Evolutionary conservation across 129 eudicot genomes (phyloP), one percentile per base, ranked within the genome.

Genomic region (Flaveria ramosissima): DNA sequence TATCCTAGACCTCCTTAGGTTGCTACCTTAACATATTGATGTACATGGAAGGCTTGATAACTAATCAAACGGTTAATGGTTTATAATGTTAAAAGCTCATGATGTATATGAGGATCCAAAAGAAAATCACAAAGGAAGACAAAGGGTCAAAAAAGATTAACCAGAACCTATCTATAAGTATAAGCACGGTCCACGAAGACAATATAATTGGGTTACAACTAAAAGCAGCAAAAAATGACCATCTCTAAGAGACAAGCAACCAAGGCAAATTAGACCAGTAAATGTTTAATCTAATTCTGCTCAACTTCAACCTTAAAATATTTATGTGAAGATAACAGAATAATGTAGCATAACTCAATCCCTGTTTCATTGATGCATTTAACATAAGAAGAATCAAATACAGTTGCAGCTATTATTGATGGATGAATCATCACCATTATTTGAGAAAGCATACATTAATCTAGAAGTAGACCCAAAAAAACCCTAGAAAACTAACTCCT

Each of bases 351-450:
- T 19, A 47, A 47, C 7, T 59, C 64, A 13, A 74, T 43, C 45
- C 16, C 4, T 63, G 39, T 12, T 24, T 30, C 12, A 13, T 14
- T 36, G 10, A 32, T 50, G 50, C 36, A 20, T 42, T 46, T 47
- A 30, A 43, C 32, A 68, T 55, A 36, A 56, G 13, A 55, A 17
- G 42, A 42, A 39, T 20, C 74, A 48, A 52, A 70, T 47, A 39
- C 70, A 69, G 70, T 45, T 43, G 10, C n/a, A 78, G 23, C 17
- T 61, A 42, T 61, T 12, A 26, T 9, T 61, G 63, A 56, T 56
- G 27, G 24, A 61, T 24, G 17, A 70, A 70, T 47, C 42, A 47
- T 1, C 13, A 11, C 16, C 63, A 47, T 8, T 60, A 71, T 71
- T 71, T 36, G 20, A 20, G 9, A 61, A 53, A 61, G 41, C 72